A percentile compares a stretch with the other conserved stretches of the same genome.
phyloP scores from a whole-genome alignment of 441 rosid genomes.

The Gossypium trilobum region DNA sequence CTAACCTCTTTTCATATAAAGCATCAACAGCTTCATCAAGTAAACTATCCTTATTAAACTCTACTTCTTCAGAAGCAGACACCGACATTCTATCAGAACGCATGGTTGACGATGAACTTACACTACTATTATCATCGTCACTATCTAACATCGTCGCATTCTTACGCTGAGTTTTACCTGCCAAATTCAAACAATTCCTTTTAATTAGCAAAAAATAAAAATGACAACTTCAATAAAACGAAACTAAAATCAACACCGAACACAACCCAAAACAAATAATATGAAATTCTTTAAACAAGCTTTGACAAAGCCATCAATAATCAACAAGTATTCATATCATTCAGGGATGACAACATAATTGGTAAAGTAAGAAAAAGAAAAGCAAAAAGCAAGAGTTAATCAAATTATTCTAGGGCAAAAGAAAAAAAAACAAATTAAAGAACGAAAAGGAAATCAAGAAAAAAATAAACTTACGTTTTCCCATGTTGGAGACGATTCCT shows the following conservation, averaged over 20 bases:
- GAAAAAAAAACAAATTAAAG: background rate
- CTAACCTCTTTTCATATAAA: conserved; percentile 70
- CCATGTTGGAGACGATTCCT: conserved; percentile 37
- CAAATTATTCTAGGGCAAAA: background rate
- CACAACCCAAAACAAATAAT: background rate
- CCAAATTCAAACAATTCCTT: background rate
- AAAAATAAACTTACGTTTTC: conserved; percentile 45
- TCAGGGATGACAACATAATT: background rate
- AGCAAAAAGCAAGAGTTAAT: background rate
- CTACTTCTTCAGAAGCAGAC: conserved; percentile 48
- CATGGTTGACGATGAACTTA: conserved; percentile 59
- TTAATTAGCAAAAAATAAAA: background rate
- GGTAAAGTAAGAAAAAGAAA: background rate
- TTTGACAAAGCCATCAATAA: background rate
- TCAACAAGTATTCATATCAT: background rate
- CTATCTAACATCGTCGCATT: conserved; percentile 47
- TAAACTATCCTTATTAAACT: conserved; percentile 47
- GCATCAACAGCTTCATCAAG: conserved; percentile 82
- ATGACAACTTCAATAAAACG: background rate
- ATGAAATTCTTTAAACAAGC: background rate
- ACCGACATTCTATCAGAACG: conserved; percentile 50
- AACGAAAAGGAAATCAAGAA: background rate
- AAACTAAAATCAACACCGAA: background rate
- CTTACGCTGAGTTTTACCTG: conserved; percentile 56
- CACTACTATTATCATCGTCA: conserved; percentile 71